These are phyloP conservation scores for Hyaloscypha hepaticicola DNA, from an alignment of 495 filamentous ascomycete genomes.

Conservation along the genomic window DNA sequence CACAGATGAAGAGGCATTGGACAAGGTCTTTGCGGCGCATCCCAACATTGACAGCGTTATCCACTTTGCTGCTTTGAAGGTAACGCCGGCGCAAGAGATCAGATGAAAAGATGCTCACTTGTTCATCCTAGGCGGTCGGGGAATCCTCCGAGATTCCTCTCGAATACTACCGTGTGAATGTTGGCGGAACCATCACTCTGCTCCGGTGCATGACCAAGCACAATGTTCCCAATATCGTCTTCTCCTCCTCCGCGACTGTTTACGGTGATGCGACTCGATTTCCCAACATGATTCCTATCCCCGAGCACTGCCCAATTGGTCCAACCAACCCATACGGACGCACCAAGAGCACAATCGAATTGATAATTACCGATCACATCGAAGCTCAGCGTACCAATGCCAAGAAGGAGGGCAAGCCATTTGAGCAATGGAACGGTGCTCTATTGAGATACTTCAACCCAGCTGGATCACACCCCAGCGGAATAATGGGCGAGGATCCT, in stretches of 20 bases:
- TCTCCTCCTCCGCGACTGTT: conserved; percentile 93
- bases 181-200: conserved; percentile 87
- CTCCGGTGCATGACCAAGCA: conserved; percentile 83
- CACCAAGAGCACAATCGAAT: conserved; percentile 90
- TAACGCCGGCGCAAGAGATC: conserved; percentile 29
- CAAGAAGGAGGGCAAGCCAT: conserved; percentile 73
- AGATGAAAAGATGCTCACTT: conserved; percentile 7
- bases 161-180: conserved; percentile 97
- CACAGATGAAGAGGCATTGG: conserved; percentile 77
- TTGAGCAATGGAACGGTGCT: conserved; percentile 87
- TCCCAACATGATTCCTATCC: conserved; percentile 98
- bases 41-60: conserved; percentile 96
- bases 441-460: conserved; percentile 98
- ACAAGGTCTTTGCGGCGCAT: conserved; percentile 85
- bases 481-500: conserved; percentile 98
- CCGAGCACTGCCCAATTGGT: conserved; percentile 91
- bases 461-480: conserved; percentile 88
- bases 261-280: conserved; percentile 97
- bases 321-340: conserved; percentile 97
- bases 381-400: conserved; percentile 81
- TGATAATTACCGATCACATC: conserved; percentile 86
- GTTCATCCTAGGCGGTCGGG: conserved; percentile 72
- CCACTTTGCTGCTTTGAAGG: conserved; percentile 97
- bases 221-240: conserved; percentile 95
- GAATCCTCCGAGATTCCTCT: conserved; percentile 94